Percentiles rank a stretch among this genome's conserved stretches.
Evolutionary conservation across 2,329 filamentous ascomycete species (phyloP).

Genomic region (Neurospora sp.): DNA sequence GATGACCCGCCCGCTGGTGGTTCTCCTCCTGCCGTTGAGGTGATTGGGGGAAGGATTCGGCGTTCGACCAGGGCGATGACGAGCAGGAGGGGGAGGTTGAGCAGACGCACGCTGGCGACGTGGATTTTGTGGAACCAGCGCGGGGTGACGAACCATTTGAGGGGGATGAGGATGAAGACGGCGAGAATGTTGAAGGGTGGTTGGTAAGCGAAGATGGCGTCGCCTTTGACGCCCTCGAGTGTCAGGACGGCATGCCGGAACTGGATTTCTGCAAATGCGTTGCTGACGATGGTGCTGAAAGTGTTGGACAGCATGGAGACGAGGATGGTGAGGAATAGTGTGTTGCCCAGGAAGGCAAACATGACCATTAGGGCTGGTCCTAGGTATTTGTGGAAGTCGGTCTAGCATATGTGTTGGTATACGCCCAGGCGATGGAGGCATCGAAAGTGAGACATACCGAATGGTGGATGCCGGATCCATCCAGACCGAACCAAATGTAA

Average conservation of each 20-base stretch:
- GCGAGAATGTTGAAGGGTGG: constrained; percentile 79
- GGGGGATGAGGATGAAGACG: constrained; percentile 60
- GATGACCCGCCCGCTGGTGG: constrained; percentile 18
- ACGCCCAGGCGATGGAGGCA: neutral
- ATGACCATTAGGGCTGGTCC: constrained; percentile 72
- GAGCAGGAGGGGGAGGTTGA: constrained; percentile 67
- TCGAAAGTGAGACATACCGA: constrained; percentile 25
- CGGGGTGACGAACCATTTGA: constrained; percentile 68
- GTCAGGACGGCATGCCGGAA: constrained; percentile 73
- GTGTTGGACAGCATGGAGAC: constrained; percentile 82
- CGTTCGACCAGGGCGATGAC: constrained; percentile 63
- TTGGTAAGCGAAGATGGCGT: constrained; percentile 73
- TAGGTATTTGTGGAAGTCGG: constrained; percentile 68
- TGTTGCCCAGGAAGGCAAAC: constrained; percentile 80
- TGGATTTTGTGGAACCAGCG: constrained; percentile 90
- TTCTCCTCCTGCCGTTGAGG: constrained; percentile 17
- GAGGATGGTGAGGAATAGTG: constrained; percentile 77
- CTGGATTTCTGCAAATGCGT: constrained; percentile 74
- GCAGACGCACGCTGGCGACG: constrained; percentile 60
- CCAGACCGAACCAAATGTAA: constrained; percentile 85
- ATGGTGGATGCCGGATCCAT: constrained; percentile 54
- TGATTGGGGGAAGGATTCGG: constrained; percentile 49
- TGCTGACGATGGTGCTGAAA: constrained; percentile 66
- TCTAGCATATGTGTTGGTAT: constrained; percentile 24
- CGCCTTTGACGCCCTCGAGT: constrained; percentile 76